Evolutionary conservation across 208 protist genomes (phyloP).

Genomic region (Naegleria fowleri): DNA sequence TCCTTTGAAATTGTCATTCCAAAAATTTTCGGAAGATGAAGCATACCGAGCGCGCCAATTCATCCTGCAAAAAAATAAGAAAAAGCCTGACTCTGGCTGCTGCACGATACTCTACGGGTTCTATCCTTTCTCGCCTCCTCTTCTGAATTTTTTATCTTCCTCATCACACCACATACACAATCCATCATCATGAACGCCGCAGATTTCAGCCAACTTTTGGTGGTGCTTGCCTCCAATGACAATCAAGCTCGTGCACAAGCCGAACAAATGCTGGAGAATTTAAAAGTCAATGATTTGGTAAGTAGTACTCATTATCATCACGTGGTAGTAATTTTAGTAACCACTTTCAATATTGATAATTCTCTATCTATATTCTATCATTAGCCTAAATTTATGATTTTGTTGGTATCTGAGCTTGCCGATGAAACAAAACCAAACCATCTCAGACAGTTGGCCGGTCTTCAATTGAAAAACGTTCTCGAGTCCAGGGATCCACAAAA

Average conservation of each 20-base stretch:
- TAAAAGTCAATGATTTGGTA: neutral
- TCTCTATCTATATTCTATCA: neutral
- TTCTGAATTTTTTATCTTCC: too few relatives aligned
- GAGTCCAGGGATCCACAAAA: conserved; percentile 64
- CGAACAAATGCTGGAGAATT: neutral
- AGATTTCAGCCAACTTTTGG: neutral
- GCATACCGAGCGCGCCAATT: too few relatives aligned
- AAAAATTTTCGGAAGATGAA: too few relatives aligned
- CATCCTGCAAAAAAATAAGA: too few relatives aligned
- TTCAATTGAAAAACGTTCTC: conserved; percentile 88
- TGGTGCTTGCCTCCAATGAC: neutral
- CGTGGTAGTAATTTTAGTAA: neutral
- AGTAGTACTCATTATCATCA: neutral
- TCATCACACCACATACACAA: too few relatives aligned
- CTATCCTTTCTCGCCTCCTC: too few relatives aligned
- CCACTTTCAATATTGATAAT: too few relatives aligned
- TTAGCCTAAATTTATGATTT: conserved; percentile 12
- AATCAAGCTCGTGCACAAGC: neutral
- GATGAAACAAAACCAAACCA: conserved; percentile 73
- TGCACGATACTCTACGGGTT: too few relatives aligned
- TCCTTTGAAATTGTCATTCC: too few relatives aligned
- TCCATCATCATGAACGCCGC: neutral
- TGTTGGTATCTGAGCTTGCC: conserved; percentile 71
- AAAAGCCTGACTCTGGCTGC: too few relatives aligned
- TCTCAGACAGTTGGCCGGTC: conserved; percentile 78